A percentile compares a stretch with the other conserved stretches of the same genome.
Evolutionary conservation across 148 eudicot genomes (phyloP).

Genomic region (Spergularia bocconei): DNA sequence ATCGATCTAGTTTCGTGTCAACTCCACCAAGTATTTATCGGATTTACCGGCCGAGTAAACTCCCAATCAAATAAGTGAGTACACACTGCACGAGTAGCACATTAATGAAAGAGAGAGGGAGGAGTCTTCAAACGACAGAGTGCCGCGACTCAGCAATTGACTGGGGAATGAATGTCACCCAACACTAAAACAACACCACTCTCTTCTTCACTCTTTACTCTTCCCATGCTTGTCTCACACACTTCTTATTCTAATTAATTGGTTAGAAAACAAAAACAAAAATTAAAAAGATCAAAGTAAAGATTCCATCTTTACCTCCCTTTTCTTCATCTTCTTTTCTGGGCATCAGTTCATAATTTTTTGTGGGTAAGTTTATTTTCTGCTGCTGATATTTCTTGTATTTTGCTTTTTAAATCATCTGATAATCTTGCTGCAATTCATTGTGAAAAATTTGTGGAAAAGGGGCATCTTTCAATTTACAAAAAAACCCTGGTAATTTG

Average conservation of each 20-base stretch:
- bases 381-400: not conserved
- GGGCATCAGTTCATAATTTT: not conserved
- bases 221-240: not conserved
- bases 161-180: constrained; percentile 12
- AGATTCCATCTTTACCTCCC: not conserved
- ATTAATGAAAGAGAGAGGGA: too few relatives aligned
- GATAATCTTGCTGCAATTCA: not conserved
- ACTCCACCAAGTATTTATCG: too few relatives aligned
- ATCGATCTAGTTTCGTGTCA: too few relatives aligned
- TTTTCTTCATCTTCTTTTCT: not conserved
- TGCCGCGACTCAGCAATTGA: constrained; percentile 8
- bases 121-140: too few relatives aligned
- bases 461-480: not conserved
- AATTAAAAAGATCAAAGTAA: too few relatives aligned
- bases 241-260: not conserved
- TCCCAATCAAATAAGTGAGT: too few relatives aligned
- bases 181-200: not conserved
- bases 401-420: not conserved
- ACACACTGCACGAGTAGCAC: too few relatives aligned
- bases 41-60: too few relatives aligned
- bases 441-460: not conserved
- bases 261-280: not conserved
- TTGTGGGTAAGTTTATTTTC: constrained; percentile 18
- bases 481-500: not conserved
- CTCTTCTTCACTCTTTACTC: not conserved